Evolutionary conservation across 345 rosid genomes (phyloP), one percentile per base, ranked within the genome.

Genomic region (Citrus hindsii): DNA sequence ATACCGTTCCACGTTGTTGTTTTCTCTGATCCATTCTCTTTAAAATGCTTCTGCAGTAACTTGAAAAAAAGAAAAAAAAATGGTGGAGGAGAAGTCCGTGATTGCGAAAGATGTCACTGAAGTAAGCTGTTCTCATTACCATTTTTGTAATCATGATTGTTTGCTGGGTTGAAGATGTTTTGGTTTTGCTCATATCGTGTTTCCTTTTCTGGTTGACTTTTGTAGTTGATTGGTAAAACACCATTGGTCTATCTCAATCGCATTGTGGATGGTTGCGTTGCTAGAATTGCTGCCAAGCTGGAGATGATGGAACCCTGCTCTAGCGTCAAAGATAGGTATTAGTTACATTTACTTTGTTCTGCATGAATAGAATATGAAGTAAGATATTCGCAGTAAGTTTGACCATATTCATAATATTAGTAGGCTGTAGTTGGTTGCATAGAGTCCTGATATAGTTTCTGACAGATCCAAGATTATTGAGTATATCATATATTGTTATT

Each of bases 281-380:
- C 88, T 38, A 89, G 85, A 28, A 74, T 92, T 82, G 97, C 96
- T 69, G 97, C 92, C 77, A 94, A 94, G 89, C 87, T 91, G 56
- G 98, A 92, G 85, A 80, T 81, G 87, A 90, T 94, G 96, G 95
- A 92, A 61, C 98, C 97, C 32, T 92, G 95, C 76, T 92, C 98
- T 6, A 94, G 98, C 73, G 94, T 94, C 86, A 94, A 94, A 85
- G 98, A 94, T 82, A 91, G 97, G 98, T 91, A 77, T 51, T 32
- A 2, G 42, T 66, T 62, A 21, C 38, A 28, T 60, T 19, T 55
- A 33, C 64, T 22, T 19, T 42, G 18, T 77, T 67, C 28, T 61
- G 8, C 21, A 58, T 28, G 6, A 32, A 18, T 3, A 21, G 10
- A 24, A 59, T 71, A 59, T n/a, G 25, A 1, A 38, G 37, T 24